These are phyloP conservation scores for Pythium pyrilobum DNA, from an alignment of 352 stramenopile genomes.

Conservation along the genomic window DNA sequence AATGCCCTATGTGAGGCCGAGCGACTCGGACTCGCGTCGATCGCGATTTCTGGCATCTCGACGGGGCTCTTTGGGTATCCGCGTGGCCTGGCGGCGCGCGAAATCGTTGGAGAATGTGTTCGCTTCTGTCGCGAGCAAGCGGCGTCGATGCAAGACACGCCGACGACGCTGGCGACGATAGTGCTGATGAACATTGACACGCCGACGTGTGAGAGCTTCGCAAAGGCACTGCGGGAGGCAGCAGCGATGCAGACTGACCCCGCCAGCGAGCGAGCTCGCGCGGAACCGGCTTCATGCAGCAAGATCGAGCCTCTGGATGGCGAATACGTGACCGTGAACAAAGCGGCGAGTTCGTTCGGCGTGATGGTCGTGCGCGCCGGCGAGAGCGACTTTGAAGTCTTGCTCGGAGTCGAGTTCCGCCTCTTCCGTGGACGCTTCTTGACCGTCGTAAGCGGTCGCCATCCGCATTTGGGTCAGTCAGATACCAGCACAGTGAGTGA, in stretches of 20 bases:
- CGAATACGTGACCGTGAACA: no score
- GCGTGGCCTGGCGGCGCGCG: constrained; percentile 24
- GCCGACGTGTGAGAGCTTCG: constrained; percentile 24
- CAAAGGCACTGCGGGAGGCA: constrained; percentile 8
- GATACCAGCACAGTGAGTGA: background rate
- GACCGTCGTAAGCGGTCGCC: background rate
- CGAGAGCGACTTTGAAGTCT: constrained; percentile 4
- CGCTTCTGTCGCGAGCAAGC: constrained; percentile 20
- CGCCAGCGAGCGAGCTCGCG: background rate
- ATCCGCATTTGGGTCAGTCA: background rate
- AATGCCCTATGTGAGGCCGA: constrained; percentile 29
- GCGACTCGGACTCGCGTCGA: constrained; percentile 21
- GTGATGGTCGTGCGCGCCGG: background rate
- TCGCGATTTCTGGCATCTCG: constrained; percentile 41
- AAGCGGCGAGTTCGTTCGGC: no score
- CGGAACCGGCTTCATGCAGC: background rate
- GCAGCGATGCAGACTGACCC: no score
- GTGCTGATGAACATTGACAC: constrained; percentile 38
- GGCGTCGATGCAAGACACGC: background rate
- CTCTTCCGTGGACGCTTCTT: background rate
- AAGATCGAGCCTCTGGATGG: no score
- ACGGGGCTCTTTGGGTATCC: constrained; percentile 47
- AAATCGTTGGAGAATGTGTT: constrained; percentile 33
- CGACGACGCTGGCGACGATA: constrained; percentile 17
- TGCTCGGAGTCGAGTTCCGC: constrained; percentile 6